Percentiles rank a stretch among this genome's conserved stretches.
Conservation (phyloP, 179 eudicot genomes). For the Amaranthus tricolor region DNA sequence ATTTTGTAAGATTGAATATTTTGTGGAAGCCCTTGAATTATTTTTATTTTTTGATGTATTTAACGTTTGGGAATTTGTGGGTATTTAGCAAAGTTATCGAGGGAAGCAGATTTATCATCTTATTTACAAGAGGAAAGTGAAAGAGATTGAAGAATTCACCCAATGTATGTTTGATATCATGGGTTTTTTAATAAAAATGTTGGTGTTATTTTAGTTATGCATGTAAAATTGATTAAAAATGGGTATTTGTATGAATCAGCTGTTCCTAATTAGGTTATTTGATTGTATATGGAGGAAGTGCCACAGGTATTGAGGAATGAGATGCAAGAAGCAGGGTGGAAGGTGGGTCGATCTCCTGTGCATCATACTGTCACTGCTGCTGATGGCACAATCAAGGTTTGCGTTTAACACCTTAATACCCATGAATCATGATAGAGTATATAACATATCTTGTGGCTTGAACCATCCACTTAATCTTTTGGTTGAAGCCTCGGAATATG, state of each 20-base stretch:
- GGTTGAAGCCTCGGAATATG: too few species aligned
- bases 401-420: not conserved
- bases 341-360: constrained; percentile 76
- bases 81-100: constrained; percentile 64
- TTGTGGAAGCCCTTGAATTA: not conserved
- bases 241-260: not conserved
- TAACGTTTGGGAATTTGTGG: not conserved
- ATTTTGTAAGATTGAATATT: not conserved
- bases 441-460: too few species aligned
- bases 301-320: constrained; percentile 73
- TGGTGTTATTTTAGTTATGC: too few species aligned
- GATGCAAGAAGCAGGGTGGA: constrained; percentile 87
- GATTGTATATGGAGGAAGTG: constrained; percentile 43
- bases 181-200: too few species aligned
- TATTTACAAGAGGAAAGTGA: constrained; percentile 77
- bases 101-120: constrained; percentile 93
- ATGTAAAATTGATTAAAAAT: not conserved
- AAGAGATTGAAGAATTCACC: constrained; percentile 69
- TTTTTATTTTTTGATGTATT: not conserved
- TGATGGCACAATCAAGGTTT: constrained; percentile 94
- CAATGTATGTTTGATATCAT: constrained; percentile 38
- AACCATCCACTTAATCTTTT: too few species aligned
- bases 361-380: constrained; percentile 64
- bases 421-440: not conserved
- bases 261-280: constrained; percentile 16